phyloP scores from a whole-genome alignment of 2,329 filamentous ascomycete species.

The Tolypocladium paradoxum region DNA sequence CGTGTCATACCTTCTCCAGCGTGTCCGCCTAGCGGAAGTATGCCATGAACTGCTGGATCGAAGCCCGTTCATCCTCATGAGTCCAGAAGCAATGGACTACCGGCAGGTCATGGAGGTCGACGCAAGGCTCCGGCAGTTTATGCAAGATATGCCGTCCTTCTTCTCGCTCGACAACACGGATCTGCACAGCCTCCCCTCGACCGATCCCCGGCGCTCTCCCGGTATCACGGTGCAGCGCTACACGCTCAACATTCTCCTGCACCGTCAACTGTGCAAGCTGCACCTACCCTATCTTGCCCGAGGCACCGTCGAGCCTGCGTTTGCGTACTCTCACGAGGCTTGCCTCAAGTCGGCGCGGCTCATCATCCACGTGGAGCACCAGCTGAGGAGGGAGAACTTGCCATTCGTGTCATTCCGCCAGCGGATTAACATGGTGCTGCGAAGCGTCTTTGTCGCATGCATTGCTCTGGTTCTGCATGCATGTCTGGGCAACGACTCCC shows the following conservation, averaged over 20 bases:
- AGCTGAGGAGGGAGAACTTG: conserved; percentile 15
- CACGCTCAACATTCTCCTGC: conserved; percentile 19
- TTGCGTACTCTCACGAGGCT: conserved; percentile 18
- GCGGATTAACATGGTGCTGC: conserved; percentile 17
- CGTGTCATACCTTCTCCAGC: conserved; percentile 26
- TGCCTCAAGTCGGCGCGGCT: conserved; percentile 20
- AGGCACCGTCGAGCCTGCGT: conserved; percentile 20
- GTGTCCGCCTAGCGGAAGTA: conserved; percentile 25
- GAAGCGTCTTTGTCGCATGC: conserved; percentile 22
- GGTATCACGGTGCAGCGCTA: conserved; percentile 20
- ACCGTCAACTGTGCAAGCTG: conserved; percentile 23
- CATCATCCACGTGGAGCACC: conserved; percentile 19
- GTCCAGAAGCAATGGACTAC: conserved; percentile 20
- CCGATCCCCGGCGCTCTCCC: conserved; percentile 12
- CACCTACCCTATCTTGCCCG: conserved; percentile 24
- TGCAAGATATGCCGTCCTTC: conserved; percentile 18
- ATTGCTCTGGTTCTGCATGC: conserved; percentile 23
- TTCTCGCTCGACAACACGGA: conserved; percentile 11
- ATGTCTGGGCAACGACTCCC: conserved; percentile 14
- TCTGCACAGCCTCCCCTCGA: conserved; percentile 10
- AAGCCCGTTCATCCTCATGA: conserved; percentile 12
- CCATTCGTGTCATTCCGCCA: conserved; percentile 17
- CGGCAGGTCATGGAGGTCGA: conserved; percentile 22
- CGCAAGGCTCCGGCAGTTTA: conserved; percentile 14
- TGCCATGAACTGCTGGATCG: conserved; percentile 23